Percentiles rank a stretch among this genome's conserved stretches.
Evolutionary conservation across 768 basidiomycete genomes (phyloP).

Genomic region (Cyathus striatus): DNA sequence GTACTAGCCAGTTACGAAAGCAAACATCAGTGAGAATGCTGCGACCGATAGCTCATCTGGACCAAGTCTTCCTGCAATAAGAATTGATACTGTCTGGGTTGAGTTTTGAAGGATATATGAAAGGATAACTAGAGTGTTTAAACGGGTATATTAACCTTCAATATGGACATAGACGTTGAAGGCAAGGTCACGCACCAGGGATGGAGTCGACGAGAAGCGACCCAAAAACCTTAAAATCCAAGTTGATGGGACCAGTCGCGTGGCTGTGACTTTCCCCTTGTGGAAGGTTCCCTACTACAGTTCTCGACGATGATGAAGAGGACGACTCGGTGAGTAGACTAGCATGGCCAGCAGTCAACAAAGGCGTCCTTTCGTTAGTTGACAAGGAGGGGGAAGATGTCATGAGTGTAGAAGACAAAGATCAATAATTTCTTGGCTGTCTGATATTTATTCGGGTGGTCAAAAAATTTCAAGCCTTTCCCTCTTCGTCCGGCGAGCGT

Average conservation of each 20-base stretch:
- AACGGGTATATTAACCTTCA: not conserved
- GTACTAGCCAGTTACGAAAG: slow-evolving; percentile 73
- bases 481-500: no score
- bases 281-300: slow-evolving; percentile 14
- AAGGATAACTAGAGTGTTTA: slow-evolving; percentile 43
- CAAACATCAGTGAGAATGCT: slow-evolving; percentile 73
- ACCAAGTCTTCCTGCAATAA: slow-evolving; percentile 64
- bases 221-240: slow-evolving; percentile 32
- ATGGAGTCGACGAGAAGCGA: slow-evolving; percentile 52
- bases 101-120: slow-evolving; percentile 75
- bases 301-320: slow-evolving; percentile 12
- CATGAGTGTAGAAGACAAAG: slow-evolving; percentile 4
- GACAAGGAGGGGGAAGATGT: slow-evolving; percentile 7
- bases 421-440: not conserved
- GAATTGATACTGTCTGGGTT: slow-evolving; percentile 58
- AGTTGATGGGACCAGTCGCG: slow-evolving; percentile 13
- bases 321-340: slow-evolving; percentile 4
- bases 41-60: slow-evolving; percentile 66
- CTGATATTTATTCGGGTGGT: no score
- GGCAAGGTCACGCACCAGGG: slow-evolving; percentile 43
- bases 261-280: slow-evolving; percentile 22
- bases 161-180: no score
- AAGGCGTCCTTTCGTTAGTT: slow-evolving; percentile 12
- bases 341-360: slow-evolving; percentile 6
- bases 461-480: no score